Evolutionary conservation across 2,329 filamentous ascomycete genomes (phyloP), one percentile per base, ranked within the genome.

Genomic region (Xylaria sp.): DNA sequence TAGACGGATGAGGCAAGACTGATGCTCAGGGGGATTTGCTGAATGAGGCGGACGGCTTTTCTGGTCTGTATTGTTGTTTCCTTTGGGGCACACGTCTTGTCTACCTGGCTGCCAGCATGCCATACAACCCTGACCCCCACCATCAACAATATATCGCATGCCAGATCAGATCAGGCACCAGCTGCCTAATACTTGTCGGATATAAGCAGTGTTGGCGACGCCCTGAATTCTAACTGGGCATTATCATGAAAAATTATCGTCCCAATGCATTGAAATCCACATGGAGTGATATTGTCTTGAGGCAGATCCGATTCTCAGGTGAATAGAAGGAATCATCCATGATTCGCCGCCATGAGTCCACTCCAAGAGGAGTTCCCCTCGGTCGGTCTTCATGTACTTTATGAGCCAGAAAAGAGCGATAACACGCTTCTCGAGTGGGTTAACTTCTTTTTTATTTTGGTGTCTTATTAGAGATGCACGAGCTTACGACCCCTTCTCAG

Each of bases 321-420:
- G 48, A 55, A 32, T 25, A 7, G 39, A 30, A 10, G 7, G 46
- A 50, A 36, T 53, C 34, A n/a, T 34, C 41, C 28, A n/a, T 62
- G 64, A 58, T 63, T 59, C 55, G 53, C 60, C 8, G 60, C 50
- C 15, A 70, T 70, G 69, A 62, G 53, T 55, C 59, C 34, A 36
- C 34, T 20, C 18, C 63, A 56, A 36, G 57, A 66, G 13, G 57
- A 50, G 53, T 61, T 63, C 52, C 53, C 66, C 15, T 63, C 66
- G 3, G 55, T 62, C 13, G 69, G 69, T 28, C 66, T 70, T 50
- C 69, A 67, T 9, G 46, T 70, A 1, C 55, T 69, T 23, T 67
- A 70, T 23, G 56, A 69, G 60, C 69, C 66, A 10, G 66, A 63
- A 13, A 60, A 67, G 34, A 43, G 20, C 28, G 63, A 56, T 0